Evolutionary conservation across 1,139 yeast genomes (phyloP), one percentile per base, ranked within the genome.

Genomic region (Pichia sp.): DNA sequence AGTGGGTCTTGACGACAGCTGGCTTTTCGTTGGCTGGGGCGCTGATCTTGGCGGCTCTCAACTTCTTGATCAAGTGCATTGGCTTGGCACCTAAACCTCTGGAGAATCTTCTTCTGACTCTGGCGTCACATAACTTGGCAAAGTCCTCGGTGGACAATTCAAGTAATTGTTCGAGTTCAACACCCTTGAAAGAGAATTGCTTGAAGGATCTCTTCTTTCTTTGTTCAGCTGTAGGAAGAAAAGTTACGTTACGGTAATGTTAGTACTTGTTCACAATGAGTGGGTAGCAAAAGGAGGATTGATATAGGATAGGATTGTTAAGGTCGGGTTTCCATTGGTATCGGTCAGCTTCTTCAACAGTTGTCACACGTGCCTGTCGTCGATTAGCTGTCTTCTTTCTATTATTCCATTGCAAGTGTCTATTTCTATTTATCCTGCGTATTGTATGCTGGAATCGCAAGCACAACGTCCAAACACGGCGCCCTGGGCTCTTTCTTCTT

Each of bases 71-170:
- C 79, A 95, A 84, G 78, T 96, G 95, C 87, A 85, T 87, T 80
- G 96, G 95, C 82, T 89, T 90, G 77, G 89, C 77, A 76, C 90
- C 93, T 74, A 92, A 84, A 81, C 98, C 98, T 83, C 96, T 88
- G 77, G 92, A 87, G 81, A 92, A 89, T 88, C 96, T 90, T 88
- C 99, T 89, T 87, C 98, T 92, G 75, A 93, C 97, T 84, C 99
- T 90, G 73, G 99, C 96, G 75, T 89, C 90, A 75, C 96, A 90
- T 75, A 93, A 83, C 79, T 90, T 87, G 79, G 95, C 87, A 81
- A 95, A 92, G 75, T 93, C 98, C 81, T 92, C 97, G 71, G 92
- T 88, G 78, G 92, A 84, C 85, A 93, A 81, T 78, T 87, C 95
- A 76, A 92, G 84, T 75, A 95, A 85, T 75, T 93, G 90, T 75